Conservation (phyloP, 1,284 basidiomycete genomes). For the Tilletiopsis washingtonensis region DNA sequence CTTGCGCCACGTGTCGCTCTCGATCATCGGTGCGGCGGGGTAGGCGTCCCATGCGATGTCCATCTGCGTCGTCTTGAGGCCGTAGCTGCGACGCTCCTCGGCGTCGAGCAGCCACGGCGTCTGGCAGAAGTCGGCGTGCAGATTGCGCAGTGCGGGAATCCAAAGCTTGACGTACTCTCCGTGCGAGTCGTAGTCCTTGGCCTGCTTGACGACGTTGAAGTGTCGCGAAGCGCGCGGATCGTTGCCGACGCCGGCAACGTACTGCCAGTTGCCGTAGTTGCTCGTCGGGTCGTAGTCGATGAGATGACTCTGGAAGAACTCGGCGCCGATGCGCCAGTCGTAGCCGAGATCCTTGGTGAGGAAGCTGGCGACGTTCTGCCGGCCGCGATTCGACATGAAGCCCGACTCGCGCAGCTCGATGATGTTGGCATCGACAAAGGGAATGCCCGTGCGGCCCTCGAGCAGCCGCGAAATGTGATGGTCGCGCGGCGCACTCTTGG, state of each 20-base stretch:
- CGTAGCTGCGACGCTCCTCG: conserved; percentile 29
- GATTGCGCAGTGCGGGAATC: conserved; percentile 51
- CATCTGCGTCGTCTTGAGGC: conserved; percentile 33
- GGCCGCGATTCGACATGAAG: conserved; percentile 49
- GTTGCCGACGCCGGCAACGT: conserved; percentile 55
- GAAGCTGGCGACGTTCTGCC: conserved; percentile 57
- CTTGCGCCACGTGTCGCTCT: conserved; percentile 33
- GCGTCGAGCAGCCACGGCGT: conserved; percentile 28
- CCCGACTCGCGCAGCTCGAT: conserved; percentile 52
- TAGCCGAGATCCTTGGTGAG: conserved; percentile 51
- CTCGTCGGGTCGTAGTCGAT: conserved; percentile 40
- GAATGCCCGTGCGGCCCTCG: conserved; percentile 54
- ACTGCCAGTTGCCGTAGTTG: conserved; percentile 43
- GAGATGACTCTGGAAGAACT: conserved; percentile 53
- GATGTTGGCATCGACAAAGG: conserved; percentile 57
- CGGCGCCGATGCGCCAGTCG: conserved; percentile 57
- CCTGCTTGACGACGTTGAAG: conserved; percentile 58
- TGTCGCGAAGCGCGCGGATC: conserved; percentile 54
- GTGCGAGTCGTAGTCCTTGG: conserved; percentile 53
- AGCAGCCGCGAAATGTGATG: conserved; percentile 50
- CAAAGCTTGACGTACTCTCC: conserved; percentile 53
- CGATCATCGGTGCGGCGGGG: conserved; percentile 27
- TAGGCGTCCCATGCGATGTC: conserved; percentile 34
- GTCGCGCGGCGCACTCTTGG: conserved; percentile 20
- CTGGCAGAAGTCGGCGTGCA: conserved; percentile 46